phyloP scores from a whole-genome alignment of 108 stramenopile genomes.

The Nitzschia sp. region DNA sequence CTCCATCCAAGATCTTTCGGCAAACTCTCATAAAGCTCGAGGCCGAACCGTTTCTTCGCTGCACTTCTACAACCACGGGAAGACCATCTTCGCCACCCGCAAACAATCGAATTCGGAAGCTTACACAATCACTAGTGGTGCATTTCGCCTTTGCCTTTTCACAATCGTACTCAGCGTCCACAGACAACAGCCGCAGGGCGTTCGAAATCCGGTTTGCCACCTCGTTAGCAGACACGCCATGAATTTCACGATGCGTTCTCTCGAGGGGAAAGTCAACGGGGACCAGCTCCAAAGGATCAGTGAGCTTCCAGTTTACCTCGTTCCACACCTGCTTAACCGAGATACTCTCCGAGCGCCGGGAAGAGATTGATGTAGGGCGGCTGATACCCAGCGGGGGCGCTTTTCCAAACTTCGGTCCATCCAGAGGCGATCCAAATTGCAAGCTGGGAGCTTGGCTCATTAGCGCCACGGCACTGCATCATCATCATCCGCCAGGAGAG shows the following conservation, averaged over 20 bases:
- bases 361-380: background rate
- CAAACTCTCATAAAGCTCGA: constrained; percentile 67
- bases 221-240: constrained; percentile 28
- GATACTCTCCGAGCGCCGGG: constrained; percentile 17
- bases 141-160: constrained; percentile 65
- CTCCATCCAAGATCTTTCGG: constrained; percentile 66
- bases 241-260: constrained; percentile 60
- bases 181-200: constrained; percentile 53
- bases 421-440: background rate
- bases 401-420: constrained; percentile 16
- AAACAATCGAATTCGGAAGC: constrained; percentile 71
- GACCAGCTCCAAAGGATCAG: constrained; percentile 31
- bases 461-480: constrained; percentile 10
- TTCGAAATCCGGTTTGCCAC: constrained; percentile 64
- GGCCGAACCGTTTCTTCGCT: constrained; percentile 60
- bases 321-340: constrained; percentile 36
- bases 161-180: constrained; percentile 63
- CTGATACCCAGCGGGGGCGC: background rate
- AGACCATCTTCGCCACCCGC: constrained; percentile 44
- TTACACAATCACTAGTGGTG: constrained; percentile 61
- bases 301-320: constrained; percentile 37
- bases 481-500: background rate
- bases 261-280: constrained; percentile 51
- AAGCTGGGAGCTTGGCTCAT: background rate
- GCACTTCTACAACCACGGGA: constrained; percentile 71